Conservation (phyloP, 345 rosid genomes). For the Schrenkiella parvula region DNA sequence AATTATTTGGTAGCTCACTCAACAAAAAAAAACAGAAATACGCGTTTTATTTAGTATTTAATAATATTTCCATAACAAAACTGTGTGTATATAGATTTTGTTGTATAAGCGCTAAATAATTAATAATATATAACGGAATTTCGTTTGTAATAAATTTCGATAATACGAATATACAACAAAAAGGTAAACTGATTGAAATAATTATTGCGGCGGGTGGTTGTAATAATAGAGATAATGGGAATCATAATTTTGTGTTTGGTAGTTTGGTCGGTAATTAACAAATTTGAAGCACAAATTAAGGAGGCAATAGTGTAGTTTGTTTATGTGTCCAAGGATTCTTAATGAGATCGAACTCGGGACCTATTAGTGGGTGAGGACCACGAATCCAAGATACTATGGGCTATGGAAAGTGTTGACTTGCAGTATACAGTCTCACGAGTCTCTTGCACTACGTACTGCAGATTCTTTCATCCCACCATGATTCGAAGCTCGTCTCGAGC, state of each 20-base stretch:
- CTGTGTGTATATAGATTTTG: background rate
- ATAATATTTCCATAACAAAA: background rate
- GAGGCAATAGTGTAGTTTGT: background rate
- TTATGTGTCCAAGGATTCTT: background rate
- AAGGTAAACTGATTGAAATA: slow-evolving; percentile 1
- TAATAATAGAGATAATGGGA: slow-evolving; percentile 25
- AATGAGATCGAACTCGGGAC: background rate
- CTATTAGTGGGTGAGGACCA: background rate
- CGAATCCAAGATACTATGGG: background rate
- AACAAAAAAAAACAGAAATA: background rate
- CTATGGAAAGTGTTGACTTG: background rate
- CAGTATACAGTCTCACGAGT: background rate
- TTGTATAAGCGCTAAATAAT: too few relatives aligned
- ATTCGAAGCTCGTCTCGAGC: background rate
- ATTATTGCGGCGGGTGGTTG: slow-evolving; percentile 21
- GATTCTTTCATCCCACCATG: background rate
- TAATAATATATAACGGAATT: background rate
- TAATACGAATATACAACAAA: background rate
- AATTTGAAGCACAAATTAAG: slow-evolving; percentile 3
- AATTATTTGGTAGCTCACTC: background rate
- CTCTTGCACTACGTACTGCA: background rate
- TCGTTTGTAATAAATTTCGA: background rate
- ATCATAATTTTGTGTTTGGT: slow-evolving; percentile 25
- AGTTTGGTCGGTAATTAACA: slow-evolving; percentile 25
- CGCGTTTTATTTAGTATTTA: background rate